Evolutionary conservation across 305 asterid genomes (phyloP).

Genomic region (Fraxinus dipetala): DNA sequence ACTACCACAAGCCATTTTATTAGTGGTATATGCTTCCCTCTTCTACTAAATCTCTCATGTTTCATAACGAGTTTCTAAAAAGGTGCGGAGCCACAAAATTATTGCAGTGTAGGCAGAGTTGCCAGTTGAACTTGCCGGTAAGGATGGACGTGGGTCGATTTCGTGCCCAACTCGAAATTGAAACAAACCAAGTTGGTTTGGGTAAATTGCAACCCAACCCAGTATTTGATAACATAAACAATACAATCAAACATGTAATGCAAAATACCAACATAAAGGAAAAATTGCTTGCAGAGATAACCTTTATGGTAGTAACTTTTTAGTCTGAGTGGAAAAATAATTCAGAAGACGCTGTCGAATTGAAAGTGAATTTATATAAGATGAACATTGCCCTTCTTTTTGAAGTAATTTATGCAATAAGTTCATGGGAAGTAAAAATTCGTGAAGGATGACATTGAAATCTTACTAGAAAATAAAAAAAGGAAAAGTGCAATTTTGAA

Average conservation of each 20-base stretch:
- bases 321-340: not conserved
- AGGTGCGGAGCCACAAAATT: not conserved
- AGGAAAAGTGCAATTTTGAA: not conserved
- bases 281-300: conserved; percentile 27
- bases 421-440: not conserved
- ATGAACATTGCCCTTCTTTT: not conserved
- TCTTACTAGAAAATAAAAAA: not conserved
- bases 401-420: not conserved
- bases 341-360: not conserved
- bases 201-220: not conserved
- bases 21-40: not conserved
- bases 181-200: not conserved
- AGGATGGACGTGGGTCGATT: not conserved
- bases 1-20: not conserved
- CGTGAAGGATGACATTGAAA: not conserved
- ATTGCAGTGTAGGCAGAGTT: not conserved
- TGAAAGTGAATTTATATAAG: not conserved
- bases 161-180: not conserved
- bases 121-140: not conserved
- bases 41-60: not conserved
- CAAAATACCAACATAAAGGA: not conserved
- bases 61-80: not conserved
- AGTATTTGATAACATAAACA: not conserved
- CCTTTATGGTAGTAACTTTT: conserved; percentile 44
- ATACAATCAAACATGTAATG: conserved; percentile 11